A percentile compares a stretch with the other conserved stretches of the same genome.
Conservation (phyloP, 164 flowering plant genomes). For the Taxillus chinensis region DNA sequence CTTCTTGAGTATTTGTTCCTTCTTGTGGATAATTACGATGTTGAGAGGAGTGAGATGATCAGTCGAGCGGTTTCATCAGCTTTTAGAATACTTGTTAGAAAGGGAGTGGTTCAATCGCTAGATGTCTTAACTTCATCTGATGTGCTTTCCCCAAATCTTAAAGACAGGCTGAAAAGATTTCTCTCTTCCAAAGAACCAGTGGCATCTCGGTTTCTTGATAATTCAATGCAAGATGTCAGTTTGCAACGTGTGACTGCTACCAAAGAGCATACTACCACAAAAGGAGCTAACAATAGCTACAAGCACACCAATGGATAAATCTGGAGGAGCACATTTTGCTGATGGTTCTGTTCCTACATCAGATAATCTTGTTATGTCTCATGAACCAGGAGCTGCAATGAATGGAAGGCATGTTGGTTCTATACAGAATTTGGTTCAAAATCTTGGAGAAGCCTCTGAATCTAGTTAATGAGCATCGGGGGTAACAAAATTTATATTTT, state of each 20-base stretch:
- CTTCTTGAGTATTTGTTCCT: conserved; percentile 71
- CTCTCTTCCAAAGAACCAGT: conserved; percentile 12
- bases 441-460: conserved; percentile 14
- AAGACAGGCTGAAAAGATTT: conserved; percentile 32
- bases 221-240: conserved; percentile 7
- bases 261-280: conserved; percentile 4
- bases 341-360: conserved; percentile 7
- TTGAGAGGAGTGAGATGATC: conserved; percentile 35
- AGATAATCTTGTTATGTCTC: conserved; percentile 7
- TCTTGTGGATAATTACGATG: conserved; percentile 62
- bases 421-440: conserved; percentile 17
- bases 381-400: too few relatives aligned
- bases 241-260: conserved; percentile 8
- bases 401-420: conserved; percentile 9
- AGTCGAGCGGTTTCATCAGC: conserved; percentile 52
- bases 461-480: too few relatives aligned
- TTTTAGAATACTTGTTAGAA: conserved; percentile 39
- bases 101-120: conserved; percentile 52
- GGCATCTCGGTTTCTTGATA: conserved; percentile 4
- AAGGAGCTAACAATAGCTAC: conserved; percentile 7
- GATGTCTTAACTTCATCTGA: conserved; percentile 47
- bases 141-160: conserved; percentile 43
- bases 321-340: not conserved
- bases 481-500: too few relatives aligned
- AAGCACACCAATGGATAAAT: conserved; percentile 4